A percentile compares a stretch with the other conserved stretches of the same genome.
Evolutionary conservation across 768 basidiomycete genomes (phyloP).

Genomic region (Termitomyces sp.): DNA sequence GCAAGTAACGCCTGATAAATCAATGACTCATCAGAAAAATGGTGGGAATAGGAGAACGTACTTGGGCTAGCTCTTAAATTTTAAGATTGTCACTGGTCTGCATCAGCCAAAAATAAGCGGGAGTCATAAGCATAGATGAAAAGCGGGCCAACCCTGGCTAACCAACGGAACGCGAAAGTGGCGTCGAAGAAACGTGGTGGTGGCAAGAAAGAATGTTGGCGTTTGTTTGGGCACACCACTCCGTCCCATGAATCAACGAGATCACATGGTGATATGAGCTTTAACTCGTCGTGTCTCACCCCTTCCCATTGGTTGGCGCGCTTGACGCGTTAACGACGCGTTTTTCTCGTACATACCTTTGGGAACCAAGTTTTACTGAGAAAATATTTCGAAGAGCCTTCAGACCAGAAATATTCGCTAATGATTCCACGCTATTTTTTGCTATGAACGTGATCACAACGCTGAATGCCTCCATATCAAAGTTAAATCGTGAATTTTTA

Average conservation of each 20-base stretch:
- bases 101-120: neutral
- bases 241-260: constrained; percentile 19
- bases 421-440: neutral
- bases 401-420: neutral
- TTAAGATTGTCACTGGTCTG: neutral
- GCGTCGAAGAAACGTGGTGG: constrained; percentile 26
- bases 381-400: neutral
- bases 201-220: constrained; percentile 37
- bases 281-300: constrained; percentile 8
- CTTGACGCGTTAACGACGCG: constrained; percentile 10
- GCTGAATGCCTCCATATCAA: neutral
- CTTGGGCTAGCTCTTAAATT: constrained; percentile 6
- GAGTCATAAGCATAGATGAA: neutral
- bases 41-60: constrained; percentile 12
- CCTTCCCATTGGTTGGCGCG: constrained; percentile 1
- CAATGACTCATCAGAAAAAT: neutral
- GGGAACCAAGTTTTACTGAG: neutral
- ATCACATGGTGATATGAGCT: constrained; percentile 18
- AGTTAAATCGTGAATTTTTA: neutral
- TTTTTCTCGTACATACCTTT: neutral
- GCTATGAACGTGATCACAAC: neutral
- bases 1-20: neutral
- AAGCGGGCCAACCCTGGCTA: constrained; percentile 13
- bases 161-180: constrained; percentile 24
- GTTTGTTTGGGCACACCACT: constrained; percentile 26